Base-by-base conservation (phyloP, 257 asterid genomes). In the Primulina eburnea region DNA sequence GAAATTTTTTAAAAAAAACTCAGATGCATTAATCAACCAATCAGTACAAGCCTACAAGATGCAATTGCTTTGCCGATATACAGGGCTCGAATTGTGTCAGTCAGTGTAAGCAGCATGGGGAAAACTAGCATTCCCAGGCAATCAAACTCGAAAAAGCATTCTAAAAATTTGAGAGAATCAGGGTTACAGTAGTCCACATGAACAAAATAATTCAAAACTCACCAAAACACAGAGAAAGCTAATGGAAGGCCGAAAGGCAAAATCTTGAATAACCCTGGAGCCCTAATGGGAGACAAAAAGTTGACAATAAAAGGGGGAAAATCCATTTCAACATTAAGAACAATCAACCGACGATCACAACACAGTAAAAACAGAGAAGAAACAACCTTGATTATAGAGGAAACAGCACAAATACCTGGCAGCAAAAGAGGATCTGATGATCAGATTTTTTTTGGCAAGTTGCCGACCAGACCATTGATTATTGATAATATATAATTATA, bases 341-440 rank as follows among this genome's bases (percentile, higher is more conserved):
- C 50, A 43, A 43, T 43, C 56, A 2, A 4, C 8, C 20, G 2
- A 21, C 21, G 32, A 35, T 35, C 69, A n/a, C 30, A n/a, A 20
- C 6, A 34, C 24, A 65, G 21, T 24, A 24, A 58, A 21, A 18
- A 18, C 11, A 65, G 21, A 12, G 4, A n/a, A 63, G 10, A 63
- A 35, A 63, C 17, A 5, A 16, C n/a, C 17, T 12, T 59, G n/a
- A 20, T 20, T 8, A 10, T 14, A 4, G 34, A 32, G 7, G 5
- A 30, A 12, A 52, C 40, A 8, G 28, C 32, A 37, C 61, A 72
- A 72, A 69, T 67, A 80, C 81, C 79, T 70, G 78, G 80, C 74
- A 71, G 76, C 70, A 67, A 70, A 62, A 60, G 84, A 72, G 72
- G 81, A 77, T 76, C 74, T 61, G 81, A 72, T 79, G 78, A 78